Base-by-base conservation (phyloP, 2,329 filamentous ascomycete species). In the Ophiosphaerella korrae region DNA sequence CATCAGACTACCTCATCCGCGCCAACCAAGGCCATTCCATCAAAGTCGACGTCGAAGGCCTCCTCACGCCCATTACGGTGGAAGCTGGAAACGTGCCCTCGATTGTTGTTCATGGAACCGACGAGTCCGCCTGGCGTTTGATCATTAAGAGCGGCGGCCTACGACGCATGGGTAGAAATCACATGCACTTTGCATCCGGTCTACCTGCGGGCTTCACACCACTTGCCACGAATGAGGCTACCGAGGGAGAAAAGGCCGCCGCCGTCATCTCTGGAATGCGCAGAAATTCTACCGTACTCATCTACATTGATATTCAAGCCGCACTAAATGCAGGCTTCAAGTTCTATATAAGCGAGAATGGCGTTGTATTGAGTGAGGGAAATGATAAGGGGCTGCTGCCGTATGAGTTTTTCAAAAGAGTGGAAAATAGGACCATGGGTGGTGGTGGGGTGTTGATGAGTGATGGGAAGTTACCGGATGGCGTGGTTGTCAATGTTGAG, bases 1-100 rank as follows among this genome's bases (percentile, higher is more conserved):
- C 90, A 0, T 73, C 80, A 0, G 81, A 88, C 72, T 97, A 87
- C 78, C 81, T 95, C 29, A 97, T 99, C 75, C 91, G 94, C 66
- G 94, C 94, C 24, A 96, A 95, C 68, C 94, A 97, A 77, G 94
- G 94, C 47, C 94, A 97, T 78, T 91, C 85, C 64, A 89, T 99
- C 68, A 85, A 86, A 66, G 77, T 87, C 32, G 87, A 90, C 24
- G 85, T 85, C n/a, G 84, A 87, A 40, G 82, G 82, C 0, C 81
- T 95, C 2, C 83, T 96, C 3, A 82, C 80, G 16, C 86, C 87
- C 6, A 79, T 97, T 50, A 86, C 66, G 0, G 16, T 41, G 1
- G 81, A 82, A 31, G 75, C 70, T 6, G 81, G 66, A 21, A 84
- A 84, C 55, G 63, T 92, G 1, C 90, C 90, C 0, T 67, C 78